Percentiles rank a stretch among this genome's conserved stretches.
phyloP scores from a whole-genome alignment of 352 stramenopile genomes.

The Achlya hypogyna region DNA sequence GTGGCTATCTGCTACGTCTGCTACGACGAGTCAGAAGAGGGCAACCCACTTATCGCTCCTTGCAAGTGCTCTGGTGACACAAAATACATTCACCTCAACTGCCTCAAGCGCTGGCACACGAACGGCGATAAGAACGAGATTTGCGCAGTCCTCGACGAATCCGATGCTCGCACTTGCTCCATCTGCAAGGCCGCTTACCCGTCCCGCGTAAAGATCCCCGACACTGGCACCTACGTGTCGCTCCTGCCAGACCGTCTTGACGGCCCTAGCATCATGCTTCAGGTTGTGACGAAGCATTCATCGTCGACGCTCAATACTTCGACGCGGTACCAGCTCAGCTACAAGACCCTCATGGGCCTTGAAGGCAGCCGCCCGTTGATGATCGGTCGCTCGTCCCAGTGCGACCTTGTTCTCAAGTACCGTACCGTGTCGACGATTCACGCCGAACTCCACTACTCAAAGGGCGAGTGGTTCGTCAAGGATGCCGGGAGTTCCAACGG shows the following conservation, averaged over 20 bases:
- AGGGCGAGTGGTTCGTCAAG: constrained; percentile 92
- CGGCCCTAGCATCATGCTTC: constrained; percentile 79
- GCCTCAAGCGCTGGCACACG: constrained; percentile 92
- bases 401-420: constrained; percentile 93
- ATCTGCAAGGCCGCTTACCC: constrained; percentile 83
- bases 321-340: constrained; percentile 78
- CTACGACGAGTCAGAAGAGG: constrained; percentile 78
- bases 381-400: constrained; percentile 89
- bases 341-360: constrained; percentile 90
- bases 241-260: constrained; percentile 62
- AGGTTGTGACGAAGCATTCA: constrained; percentile 82
- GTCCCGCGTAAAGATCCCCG: constrained; percentile 59
- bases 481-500: constrained; percentile 91
- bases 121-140: constrained; percentile 86
- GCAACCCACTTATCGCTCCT: constrained; percentile 89
- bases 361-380: constrained; percentile 86
- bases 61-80: constrained; percentile 94
- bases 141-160: constrained; percentile 76
- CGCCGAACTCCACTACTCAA: constrained; percentile 89
- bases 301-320: constrained; percentile 78
- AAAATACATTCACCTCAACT: constrained; percentile 94
- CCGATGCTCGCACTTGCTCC: constrained; percentile 72
- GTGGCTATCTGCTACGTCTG: constrained; percentile 82
- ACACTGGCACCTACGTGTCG: constrained; percentile 60
- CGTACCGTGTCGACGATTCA: constrained; percentile 92